phyloP scores from a whole-genome alignment of 768 basidiomycete species.

The Terana coerulea region DNA sequence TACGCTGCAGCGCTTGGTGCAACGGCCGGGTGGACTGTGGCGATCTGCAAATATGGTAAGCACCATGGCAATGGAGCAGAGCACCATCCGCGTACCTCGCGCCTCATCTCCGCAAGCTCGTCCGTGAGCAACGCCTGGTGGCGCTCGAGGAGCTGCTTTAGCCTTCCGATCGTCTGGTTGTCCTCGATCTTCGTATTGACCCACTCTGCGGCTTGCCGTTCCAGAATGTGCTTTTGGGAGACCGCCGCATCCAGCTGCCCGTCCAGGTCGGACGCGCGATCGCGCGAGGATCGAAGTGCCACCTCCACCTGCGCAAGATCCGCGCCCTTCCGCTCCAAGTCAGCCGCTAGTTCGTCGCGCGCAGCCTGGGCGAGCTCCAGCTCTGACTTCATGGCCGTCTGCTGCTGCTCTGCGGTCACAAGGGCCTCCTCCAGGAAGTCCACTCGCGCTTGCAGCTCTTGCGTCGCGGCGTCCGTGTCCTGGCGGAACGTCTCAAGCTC shows the following conservation, averaged over 20 bases:
- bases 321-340: background rate
- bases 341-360: background rate
- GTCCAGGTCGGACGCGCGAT: background rate
- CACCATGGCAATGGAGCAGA: background rate
- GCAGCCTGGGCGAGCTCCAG: background rate
- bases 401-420: background rate
- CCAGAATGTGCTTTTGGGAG: background rate
- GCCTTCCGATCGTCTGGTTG: background rate
- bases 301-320: background rate
- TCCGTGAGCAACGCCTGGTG: constrained; percentile 1
- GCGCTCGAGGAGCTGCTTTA: background rate
- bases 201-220: background rate
- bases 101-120: background rate
- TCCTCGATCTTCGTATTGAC: background rate
- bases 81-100: background rate
- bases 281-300: background rate
- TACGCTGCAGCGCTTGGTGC: no score
- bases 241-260: background rate
- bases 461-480: background rate
- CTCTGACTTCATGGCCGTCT: background rate
- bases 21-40: no score
- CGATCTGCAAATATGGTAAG: background rate
- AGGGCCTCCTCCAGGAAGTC: constrained; percentile 7
- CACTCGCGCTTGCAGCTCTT: background rate
- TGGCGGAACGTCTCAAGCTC: background rate